Evolutionary conservation across 2,329 filamentous ascomycete genomes (phyloP), one percentile per base, ranked within the genome.

Genomic region (Aspergillus luchuensis): DNA sequence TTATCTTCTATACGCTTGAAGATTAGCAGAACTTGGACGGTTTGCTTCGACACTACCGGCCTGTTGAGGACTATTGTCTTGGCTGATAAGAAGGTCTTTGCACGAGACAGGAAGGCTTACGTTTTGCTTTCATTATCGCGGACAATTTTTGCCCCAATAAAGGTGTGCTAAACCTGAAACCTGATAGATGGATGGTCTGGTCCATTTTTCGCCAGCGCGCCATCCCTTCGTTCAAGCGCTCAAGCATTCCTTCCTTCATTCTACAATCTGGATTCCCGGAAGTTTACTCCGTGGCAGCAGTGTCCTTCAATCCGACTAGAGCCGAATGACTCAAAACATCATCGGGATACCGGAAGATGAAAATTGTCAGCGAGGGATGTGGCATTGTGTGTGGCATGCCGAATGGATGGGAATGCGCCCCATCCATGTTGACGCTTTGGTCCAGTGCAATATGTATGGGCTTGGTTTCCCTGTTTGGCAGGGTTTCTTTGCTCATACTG

Each of bases 211-310:
- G 10, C 15, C 53, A 30, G 25, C 19, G 28, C 25, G 13, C 17
- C 8, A 36, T 30, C 39, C 39, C 39, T 19, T 33, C 2, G 8
- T 30, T 56, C 8, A 47, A 21, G n/a, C 25, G 19, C 43, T 41
- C 25, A 23, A 33, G n/a, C 25, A 50, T 30, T 30, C 30, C 47
- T 49, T 49, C 47, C 25, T 50, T 50, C 47, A 50, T 50, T 50
- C 47, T 50, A n/a, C 19, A 50, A n/a, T 10, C 5, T 50, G 25
- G 17, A 30, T 30, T 7, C 25, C 47, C 25, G 25, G 17, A 33
- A 50, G 47, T 23, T 50, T 33, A 30, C 28, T 36, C 33, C 33
- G 33, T 36, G 33, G 47, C 25, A 49, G 45, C 15, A 30, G n/a
- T 19, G 25, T n/a, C 23, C n/a, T 17, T 17, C 25, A 49, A 17